Evolutionary conservation across 2,329 filamentous ascomycete genomes (phyloP).

Genomic region (Pseudogymnoascus pannorum): DNA sequence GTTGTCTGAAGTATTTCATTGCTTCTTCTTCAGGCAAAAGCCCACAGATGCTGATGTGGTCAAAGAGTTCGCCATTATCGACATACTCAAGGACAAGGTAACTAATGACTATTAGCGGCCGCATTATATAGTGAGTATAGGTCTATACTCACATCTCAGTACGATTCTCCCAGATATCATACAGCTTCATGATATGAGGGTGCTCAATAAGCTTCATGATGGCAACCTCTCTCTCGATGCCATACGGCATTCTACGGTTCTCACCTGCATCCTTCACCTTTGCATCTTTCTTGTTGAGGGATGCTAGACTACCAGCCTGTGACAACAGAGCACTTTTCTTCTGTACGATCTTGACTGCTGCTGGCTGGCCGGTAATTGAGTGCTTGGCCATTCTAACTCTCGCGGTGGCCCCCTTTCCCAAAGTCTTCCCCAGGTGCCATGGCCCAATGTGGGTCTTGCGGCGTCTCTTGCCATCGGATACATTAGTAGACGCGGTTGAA

Average conservation of each 20-base stretch:
- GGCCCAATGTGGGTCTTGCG: constrained; percentile 76
- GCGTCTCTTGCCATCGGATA: constrained; percentile 23
- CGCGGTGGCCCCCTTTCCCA: constrained; percentile 85
- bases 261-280: constrained; percentile 47
- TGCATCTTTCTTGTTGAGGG: constrained; percentile 67
- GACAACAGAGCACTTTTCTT: constrained; percentile 73
- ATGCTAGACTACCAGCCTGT: constrained; percentile 77
- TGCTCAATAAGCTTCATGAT: constrained; percentile 97
- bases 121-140: not conserved
- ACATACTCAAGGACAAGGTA: constrained; percentile 94
- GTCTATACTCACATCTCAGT: constrained; percentile 70
- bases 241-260: constrained; percentile 69
- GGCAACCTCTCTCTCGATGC: constrained; percentile 89
- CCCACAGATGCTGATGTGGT: constrained; percentile 70
- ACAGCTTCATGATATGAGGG: constrained; percentile 86
- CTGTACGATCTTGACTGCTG: constrained; percentile 92
- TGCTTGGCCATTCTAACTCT: constrained; percentile 82
- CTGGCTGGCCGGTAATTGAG: constrained; percentile 66
- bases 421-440: constrained; percentile 83
- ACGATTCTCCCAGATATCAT: constrained; percentile 96
- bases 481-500: constrained; percentile 32
- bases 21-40: constrained; percentile 73
- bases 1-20: constrained; percentile 82
- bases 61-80: constrained; percentile 63
- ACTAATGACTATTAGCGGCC: constrained; percentile 41